These are phyloP conservation scores for Aspergillus felis DNA, from an alignment of 2,329 filamentous ascomycete species.

Conservation along the genomic window DNA sequence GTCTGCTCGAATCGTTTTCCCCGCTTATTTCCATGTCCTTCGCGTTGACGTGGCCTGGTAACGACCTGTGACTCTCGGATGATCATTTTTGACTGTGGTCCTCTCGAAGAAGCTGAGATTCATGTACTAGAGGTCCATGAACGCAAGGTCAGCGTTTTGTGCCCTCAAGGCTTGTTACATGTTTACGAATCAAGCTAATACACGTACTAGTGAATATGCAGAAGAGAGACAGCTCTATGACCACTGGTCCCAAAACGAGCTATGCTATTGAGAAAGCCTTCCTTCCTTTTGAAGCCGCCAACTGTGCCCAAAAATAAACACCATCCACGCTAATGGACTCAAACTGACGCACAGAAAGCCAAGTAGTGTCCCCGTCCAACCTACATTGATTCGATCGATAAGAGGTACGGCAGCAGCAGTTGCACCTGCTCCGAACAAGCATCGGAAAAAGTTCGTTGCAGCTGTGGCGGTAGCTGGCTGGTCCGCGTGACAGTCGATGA, in stretches of 20 bases:
- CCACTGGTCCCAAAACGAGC: neutral
- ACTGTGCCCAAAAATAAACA: neutral
- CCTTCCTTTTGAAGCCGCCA: neutral
- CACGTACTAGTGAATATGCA: no score
- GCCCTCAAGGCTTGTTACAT: no score
- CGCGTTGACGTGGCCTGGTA: no score
- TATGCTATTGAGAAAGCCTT: neutral
- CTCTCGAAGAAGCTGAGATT: no score
- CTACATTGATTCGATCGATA: conserved; percentile 18
- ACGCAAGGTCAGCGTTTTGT: no score
- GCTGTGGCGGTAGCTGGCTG: conserved; percentile 18
- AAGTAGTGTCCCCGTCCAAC: conserved; percentile 14
- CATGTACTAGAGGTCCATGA: no score
- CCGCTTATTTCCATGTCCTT: no score
- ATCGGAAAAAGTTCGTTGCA: conserved; percentile 17
- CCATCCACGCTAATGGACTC: neutral
- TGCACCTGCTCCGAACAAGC: conserved; percentile 14
- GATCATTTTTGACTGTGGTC: no score
- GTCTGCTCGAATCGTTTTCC: no score
- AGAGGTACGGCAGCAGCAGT: conserved; percentile 17
- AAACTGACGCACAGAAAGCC: neutral
- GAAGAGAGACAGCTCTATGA: no score
- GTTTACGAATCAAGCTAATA: no score
- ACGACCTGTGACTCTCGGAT: no score
- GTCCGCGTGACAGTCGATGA: conserved; percentile 15